Evolutionary conservation across 2,329 filamentous ascomycete species (phyloP).

Genomic region (Macroventuria anomochaeta): DNA sequence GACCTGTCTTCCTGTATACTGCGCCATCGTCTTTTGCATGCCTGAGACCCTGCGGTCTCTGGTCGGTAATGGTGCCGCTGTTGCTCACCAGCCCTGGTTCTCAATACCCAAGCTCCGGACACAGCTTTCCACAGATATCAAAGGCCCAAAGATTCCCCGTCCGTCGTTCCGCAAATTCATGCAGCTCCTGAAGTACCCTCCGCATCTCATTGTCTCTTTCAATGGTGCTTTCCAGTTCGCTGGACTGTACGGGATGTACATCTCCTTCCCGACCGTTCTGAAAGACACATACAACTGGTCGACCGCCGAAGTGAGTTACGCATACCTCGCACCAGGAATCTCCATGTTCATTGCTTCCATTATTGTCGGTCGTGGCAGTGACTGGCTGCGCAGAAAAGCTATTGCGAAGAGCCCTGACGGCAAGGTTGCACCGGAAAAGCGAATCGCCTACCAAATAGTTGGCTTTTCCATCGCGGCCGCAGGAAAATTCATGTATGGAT

Average conservation of each 20-base stretch:
- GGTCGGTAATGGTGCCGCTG: conserved; percentile 52
- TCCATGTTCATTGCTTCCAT: conserved; percentile 48
- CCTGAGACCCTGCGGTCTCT: conserved; percentile 56
- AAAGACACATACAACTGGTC: conserved; percentile 46
- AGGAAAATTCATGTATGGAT: conserved; percentile 53
- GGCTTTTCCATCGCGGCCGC: conserved; percentile 49
- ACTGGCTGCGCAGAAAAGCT: conserved; percentile 43
- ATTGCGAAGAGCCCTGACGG: conserved; percentile 30
- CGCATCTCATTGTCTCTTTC: conserved; percentile 40
- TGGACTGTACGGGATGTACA: conserved; percentile 37
- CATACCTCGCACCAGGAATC: conserved; percentile 47
- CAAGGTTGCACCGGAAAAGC: conserved; percentile 48
- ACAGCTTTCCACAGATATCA: conserved; percentile 24
- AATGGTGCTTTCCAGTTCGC: conserved; percentile 39
- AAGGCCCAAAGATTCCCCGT: conserved; percentile 31
- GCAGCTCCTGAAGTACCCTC: conserved; percentile 35
- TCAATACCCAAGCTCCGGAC: conserved; percentile 35
- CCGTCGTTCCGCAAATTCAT: conserved; percentile 33
- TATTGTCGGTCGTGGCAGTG: conserved; percentile 49
- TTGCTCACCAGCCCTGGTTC: conserved; percentile 35
- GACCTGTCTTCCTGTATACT: conserved; percentile 35
- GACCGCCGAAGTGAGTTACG: conserved; percentile 44
- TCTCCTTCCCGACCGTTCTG: conserved; percentile 34
- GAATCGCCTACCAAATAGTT: conserved; percentile 51
- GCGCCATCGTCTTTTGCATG: conserved; percentile 49